Percentiles rank a stretch among this genome's conserved stretches.
phyloP scores from a whole-genome alignment of 495 filamentous ascomycete species.

The Hyaloscypha hepaticicola region DNA sequence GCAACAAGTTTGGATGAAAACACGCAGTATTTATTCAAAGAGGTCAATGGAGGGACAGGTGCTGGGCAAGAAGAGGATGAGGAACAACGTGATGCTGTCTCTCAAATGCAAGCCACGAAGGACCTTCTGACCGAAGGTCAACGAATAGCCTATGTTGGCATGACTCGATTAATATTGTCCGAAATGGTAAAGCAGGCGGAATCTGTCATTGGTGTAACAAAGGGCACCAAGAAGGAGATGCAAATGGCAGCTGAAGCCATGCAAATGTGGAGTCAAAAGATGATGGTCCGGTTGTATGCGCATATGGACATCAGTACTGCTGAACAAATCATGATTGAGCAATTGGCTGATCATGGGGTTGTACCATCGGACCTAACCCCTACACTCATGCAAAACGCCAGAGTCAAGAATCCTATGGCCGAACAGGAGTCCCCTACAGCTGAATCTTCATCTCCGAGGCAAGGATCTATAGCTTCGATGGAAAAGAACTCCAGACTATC shows the following conservation, averaged over 20 bases:
- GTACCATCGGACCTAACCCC: slow-evolving; percentile 78
- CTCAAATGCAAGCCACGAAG: slow-evolving; percentile 95
- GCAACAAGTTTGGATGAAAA: slow-evolving; percentile 97
- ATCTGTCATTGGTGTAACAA: slow-evolving; percentile 46
- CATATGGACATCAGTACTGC: slow-evolving; percentile 93
- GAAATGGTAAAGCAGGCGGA: slow-evolving; percentile 70
- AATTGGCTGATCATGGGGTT: slow-evolving; percentile 89
- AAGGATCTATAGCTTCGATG: slow-evolving; percentile 18
- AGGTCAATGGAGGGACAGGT: slow-evolving; percentile 48
- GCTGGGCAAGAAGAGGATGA: slow-evolving; percentile 66
- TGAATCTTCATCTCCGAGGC: slow-evolving; percentile 12
- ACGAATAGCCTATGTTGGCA: slow-evolving; percentile 92
- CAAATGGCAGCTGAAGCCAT: slow-evolving; percentile 69
- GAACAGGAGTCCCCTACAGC: slow-evolving; percentile 33
- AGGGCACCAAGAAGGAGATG: slow-evolving; percentile 64
- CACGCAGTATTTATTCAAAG: slow-evolving; percentile 91
- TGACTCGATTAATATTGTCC: slow-evolving; percentile 74
- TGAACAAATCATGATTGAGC: slow-evolving; percentile 99
- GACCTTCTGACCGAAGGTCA: slow-evolving; percentile 93
- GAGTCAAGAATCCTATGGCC: slow-evolving; percentile 91
- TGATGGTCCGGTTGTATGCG: slow-evolving; percentile 88
- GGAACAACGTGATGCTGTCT: slow-evolving; percentile 76
- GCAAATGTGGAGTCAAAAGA: slow-evolving; percentile 96
- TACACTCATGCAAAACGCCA: slow-evolving; percentile 85
- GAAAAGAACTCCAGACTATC: slow-evolving; percentile 13